Percentiles rank a stretch among this genome's conserved stretches.
Conservation (phyloP, 805 yeast genomes). For the Sugiyamaella marilandica region DNA sequence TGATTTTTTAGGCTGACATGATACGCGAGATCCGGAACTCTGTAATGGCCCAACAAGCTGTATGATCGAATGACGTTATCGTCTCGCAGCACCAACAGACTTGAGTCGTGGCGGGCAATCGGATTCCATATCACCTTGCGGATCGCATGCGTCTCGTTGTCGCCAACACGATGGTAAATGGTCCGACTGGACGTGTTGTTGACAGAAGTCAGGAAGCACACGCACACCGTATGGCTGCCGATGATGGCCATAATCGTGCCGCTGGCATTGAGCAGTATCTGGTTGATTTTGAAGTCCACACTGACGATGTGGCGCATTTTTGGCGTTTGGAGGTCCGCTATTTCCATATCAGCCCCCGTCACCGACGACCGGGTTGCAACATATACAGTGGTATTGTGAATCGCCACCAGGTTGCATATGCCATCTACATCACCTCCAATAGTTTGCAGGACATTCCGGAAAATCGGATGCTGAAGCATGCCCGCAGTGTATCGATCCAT, state of each 20-base stretch:
- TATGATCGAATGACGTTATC: constrained; percentile 34
- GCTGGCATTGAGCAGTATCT: constrained; percentile 37
- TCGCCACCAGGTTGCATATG: constrained; percentile 10
- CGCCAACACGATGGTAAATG: neutral
- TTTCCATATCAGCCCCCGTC: constrained; percentile 29
- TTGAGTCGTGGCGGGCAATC: constrained; percentile 40
- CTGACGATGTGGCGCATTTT: neutral
- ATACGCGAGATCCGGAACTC: neutral
- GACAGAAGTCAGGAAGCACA: constrained; percentile 32
- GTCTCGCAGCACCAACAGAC: constrained; percentile 39
- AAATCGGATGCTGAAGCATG: neutral
- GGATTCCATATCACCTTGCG: constrained; percentile 44
- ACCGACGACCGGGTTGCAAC: constrained; percentile 34
- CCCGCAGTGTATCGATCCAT: neutral
- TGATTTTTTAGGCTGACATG: neutral
- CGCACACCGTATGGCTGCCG: constrained; percentile 32
- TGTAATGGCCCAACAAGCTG: constrained; percentile 32
- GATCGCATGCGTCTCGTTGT: constrained; percentile 21
- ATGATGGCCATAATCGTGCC: constrained; percentile 42
- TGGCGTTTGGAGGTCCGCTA: neutral
- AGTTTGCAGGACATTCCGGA: neutral
- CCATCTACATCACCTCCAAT: neutral
- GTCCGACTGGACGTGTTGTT: neutral
- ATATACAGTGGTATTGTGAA: constrained; percentile 29
- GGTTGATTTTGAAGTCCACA: constrained; percentile 33